These are phyloP conservation scores for Byssothecium circinans DNA, from an alignment of 2,329 filamentous ascomycete genomes.

Conservation along the genomic window DNA sequence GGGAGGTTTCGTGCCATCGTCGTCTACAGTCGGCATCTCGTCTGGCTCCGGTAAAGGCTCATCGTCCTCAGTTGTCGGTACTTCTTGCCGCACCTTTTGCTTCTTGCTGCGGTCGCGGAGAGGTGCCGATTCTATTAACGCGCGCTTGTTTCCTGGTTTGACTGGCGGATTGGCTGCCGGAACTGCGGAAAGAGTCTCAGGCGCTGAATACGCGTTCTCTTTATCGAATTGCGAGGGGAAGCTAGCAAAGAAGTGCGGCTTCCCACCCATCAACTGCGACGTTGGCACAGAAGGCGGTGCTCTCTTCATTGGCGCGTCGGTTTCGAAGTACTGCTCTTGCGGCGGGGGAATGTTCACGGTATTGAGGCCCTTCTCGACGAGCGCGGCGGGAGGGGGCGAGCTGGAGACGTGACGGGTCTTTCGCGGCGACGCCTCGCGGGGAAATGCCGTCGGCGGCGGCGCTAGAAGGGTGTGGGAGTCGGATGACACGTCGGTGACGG, in stretches of 20 bases:
- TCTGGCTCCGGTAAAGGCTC: conserved; percentile 67
- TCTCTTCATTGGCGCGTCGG: conserved; percentile 72
- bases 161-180: conserved; percentile 29
- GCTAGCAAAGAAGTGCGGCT: conserved; percentile 56
- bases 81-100: conserved; percentile 58
- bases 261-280: conserved; percentile 47
- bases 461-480: conserved; percentile 69
- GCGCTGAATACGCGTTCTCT: conserved; percentile 51
- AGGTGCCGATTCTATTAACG: conserved; percentile 71
- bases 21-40: conserved; percentile 78
- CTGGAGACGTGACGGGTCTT: conserved; percentile 63
- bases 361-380: conserved; percentile 66
- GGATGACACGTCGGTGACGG: conserved; percentile 50
- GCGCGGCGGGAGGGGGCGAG: conserved; percentile 60
- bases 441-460: conserved; percentile 56
- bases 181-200: conserved; percentile 36
- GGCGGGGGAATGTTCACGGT: conserved; percentile 70
- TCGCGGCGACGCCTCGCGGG: conserved; percentile 66
- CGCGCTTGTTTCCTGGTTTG: conserved; percentile 55
- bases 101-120: conserved; percentile 75
- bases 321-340: conserved; percentile 54
- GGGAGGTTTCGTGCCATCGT: conserved; percentile 85
- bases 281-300: conserved; percentile 48
- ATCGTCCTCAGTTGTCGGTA: conserved; percentile 46
- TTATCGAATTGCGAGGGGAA: conserved; percentile 53